Percentiles rank a stretch among this genome's conserved stretches.
These are phyloP conservation scores for Excoecaria cochinchinensis DNA, from an alignment of 345 rosid species.

Conservation along the genomic window DNA sequence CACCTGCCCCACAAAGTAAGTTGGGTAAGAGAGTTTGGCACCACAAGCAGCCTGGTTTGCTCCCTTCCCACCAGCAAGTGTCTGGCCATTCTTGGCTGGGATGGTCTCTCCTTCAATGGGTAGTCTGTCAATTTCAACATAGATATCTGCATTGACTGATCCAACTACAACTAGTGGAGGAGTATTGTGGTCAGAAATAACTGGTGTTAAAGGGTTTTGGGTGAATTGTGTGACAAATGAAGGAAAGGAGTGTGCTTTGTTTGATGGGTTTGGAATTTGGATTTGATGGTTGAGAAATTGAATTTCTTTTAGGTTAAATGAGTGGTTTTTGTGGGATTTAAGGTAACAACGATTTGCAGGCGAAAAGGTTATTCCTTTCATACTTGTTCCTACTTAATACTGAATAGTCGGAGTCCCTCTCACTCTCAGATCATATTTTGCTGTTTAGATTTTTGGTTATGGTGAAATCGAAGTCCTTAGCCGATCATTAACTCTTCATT, in stretches of 20 bases:
- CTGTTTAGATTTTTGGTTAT: too few relatives aligned
- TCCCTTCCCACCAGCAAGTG: slow-evolving; percentile 83
- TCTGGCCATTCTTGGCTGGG: slow-evolving; percentile 70
- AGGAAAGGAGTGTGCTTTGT: slow-evolving; percentile 1
- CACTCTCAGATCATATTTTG: too few relatives aligned
- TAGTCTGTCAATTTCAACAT: slow-evolving; percentile 76
- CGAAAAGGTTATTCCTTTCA: too few relatives aligned
- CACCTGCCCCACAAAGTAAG: slow-evolving; percentile 74
- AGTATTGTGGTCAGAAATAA: background rate
- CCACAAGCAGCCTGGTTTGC: slow-evolving; percentile 97
- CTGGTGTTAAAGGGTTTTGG: slow-evolving; percentile 6
- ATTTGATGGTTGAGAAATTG: too few relatives aligned
- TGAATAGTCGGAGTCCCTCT: too few relatives aligned
- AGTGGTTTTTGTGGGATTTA: too few relatives aligned
- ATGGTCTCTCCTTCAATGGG: slow-evolving; percentile 81
- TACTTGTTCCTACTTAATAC: too few relatives aligned
- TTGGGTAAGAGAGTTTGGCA: slow-evolving; percentile 66
- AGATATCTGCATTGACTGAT: slow-evolving; percentile 85
- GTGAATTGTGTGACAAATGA: slow-evolving; percentile 13
- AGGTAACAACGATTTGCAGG: too few relatives aligned
- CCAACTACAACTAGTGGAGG: slow-evolving; percentile 86
- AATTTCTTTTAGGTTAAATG: too few relatives aligned
- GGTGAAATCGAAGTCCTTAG: too few relatives aligned
- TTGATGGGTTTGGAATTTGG: too few relatives aligned
- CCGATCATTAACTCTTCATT: too few relatives aligned